Conservation (phyloP, 129 eudicot genomes). For the Calendula officinalis region DNA sequence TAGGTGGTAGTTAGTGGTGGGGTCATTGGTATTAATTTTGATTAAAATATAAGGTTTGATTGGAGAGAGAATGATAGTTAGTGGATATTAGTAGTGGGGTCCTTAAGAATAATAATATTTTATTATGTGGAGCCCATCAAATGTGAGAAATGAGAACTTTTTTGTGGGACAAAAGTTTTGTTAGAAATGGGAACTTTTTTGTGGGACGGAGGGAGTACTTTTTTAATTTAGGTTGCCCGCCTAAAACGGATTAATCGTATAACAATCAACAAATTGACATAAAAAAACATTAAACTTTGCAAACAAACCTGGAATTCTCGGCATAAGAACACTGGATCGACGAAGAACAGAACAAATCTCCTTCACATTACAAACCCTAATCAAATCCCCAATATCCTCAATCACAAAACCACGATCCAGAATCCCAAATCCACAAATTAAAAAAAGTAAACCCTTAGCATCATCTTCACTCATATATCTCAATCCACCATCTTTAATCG, state of each 20-base stretch:
- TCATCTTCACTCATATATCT: slow-evolving; percentile 43
- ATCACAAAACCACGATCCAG: slow-evolving; percentile 36
- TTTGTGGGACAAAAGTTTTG: not conserved
- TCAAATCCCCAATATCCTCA: slow-evolving; percentile 56
- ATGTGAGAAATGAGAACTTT: no score
- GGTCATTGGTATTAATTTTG: no score
- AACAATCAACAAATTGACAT: not conserved
- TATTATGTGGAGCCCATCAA: no score
- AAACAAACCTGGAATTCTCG: slow-evolving; percentile 50
- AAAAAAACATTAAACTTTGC: slow-evolving; percentile 15
- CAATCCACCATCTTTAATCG: slow-evolving; percentile 54
- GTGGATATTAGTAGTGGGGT: no score
- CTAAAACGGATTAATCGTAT: not conserved
- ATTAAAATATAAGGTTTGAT: no score
- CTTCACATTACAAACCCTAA: slow-evolving; percentile 34
- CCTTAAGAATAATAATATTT: no score
- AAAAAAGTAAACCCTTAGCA: slow-evolving; percentile 65
- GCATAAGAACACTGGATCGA: slow-evolving; percentile 44
- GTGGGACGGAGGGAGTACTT: no score
- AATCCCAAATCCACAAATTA: slow-evolving; percentile 67
- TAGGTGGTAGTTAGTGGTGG: no score
- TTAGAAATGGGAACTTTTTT: no score
- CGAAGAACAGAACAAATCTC: slow-evolving; percentile 41
- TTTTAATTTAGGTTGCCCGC: no score
- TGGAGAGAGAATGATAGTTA: no score